Conservation (phyloP, 805 yeast genomes). For the Brettanomyces nanus region DNA sequence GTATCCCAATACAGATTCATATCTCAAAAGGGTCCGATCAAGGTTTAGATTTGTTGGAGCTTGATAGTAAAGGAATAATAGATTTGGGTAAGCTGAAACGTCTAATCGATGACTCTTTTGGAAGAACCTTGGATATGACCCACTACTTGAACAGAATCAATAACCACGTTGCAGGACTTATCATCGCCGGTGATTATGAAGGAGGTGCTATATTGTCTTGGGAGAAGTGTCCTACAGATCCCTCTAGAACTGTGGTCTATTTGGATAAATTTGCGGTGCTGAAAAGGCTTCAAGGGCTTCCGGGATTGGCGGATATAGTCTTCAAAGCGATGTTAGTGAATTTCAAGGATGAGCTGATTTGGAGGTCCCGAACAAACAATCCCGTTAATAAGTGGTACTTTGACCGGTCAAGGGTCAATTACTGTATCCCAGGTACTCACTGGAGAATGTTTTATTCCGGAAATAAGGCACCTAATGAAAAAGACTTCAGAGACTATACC, state of each 20-base stretch:
- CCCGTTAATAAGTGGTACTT: constrained; percentile 98
- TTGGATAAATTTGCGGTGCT: constrained; percentile 92
- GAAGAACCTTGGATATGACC: constrained; percentile 52
- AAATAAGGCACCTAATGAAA: constrained; percentile 19
- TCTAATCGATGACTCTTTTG: constrained; percentile 75
- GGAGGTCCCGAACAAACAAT: constrained; percentile 83
- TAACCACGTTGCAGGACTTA: constrained; percentile 60
- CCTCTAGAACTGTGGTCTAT: constrained; percentile 47
- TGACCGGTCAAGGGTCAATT: constrained; percentile 74
- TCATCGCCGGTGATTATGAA: constrained; percentile 89
- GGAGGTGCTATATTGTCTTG: constrained; percentile 91
- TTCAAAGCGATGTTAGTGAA: constrained; percentile 68
- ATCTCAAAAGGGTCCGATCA: constrained; percentile 20
- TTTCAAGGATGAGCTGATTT: constrained; percentile 67
- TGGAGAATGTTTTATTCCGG: constrained; percentile 39
- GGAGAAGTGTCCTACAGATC: constrained; percentile 34
- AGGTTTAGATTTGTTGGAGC: constrained; percentile 34
- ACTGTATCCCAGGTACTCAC: constrained; percentile 32
- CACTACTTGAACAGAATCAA: constrained; percentile 63
- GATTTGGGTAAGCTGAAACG: constrained; percentile 49
- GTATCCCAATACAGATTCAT: constrained; percentile 48
- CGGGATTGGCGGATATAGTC: constrained; percentile 89
- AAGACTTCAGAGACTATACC: constrained; percentile 38
- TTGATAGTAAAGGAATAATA: constrained; percentile 30
- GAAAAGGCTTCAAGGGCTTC: constrained; percentile 75